phyloP scores from a whole-genome alignment of 352 stramenopile species.

The Phytophthora podocarpi region DNA sequence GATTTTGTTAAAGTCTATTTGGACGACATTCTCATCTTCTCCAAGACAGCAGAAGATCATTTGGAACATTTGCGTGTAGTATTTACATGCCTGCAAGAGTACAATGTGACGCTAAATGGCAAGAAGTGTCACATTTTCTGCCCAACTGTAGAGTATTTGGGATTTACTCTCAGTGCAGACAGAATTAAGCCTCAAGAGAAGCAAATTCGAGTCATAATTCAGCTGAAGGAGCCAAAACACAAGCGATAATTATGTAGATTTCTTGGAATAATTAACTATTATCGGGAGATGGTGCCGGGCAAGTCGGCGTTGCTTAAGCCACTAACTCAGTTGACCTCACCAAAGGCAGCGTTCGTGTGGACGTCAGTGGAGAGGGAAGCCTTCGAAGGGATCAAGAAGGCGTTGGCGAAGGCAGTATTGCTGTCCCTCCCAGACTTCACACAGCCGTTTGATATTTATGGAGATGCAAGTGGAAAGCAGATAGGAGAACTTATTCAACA shows the following conservation, averaged over 20 bases:
- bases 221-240: not conserved
- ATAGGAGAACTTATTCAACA: constrained; percentile 1
- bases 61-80: constrained; percentile 6
- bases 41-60: constrained; percentile 6
- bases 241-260: constrained; percentile 3
- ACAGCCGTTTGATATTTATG: constrained; percentile 7
- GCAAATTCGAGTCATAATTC: not conserved
- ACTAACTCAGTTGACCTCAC: not conserved
- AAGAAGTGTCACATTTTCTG: constrained; percentile 14
- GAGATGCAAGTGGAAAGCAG: constrained; percentile 5
- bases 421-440: constrained; percentile 5
- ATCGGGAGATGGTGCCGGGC: constrained; percentile 8
- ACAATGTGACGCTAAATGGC: constrained; percentile 1
- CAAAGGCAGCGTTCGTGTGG: not conserved
- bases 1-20: constrained; percentile 19
- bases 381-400: constrained; percentile 3
- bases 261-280: constrained; percentile 10
- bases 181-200: constrained; percentile 12
- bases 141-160: not conserved
- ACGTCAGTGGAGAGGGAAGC: constrained; percentile 1
- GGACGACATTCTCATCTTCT: constrained; percentile 16
- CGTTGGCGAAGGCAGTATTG: not conserved
- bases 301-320: not conserved
- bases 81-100: not conserved
- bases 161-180: not conserved